Evolutionary conservation across 139 green algal species (phyloP).

Genomic region (Closterium sp.): DNA sequence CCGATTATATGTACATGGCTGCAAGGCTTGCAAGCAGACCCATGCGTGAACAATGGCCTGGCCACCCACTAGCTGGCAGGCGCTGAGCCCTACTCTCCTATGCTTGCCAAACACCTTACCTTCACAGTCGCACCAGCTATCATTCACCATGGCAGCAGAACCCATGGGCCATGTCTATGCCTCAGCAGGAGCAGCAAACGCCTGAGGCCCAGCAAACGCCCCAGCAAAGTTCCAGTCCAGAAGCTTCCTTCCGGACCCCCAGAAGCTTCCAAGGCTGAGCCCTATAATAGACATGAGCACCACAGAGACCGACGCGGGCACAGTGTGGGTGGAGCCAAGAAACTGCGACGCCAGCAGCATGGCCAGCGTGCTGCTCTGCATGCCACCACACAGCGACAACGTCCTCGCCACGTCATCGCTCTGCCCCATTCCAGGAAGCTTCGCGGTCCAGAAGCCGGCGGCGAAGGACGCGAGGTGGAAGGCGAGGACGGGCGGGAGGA

Average conservation of each 20-base stretch:
- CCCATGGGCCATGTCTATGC: too few species aligned
- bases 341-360: constrained; percentile 35
- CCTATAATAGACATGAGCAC: constrained; percentile 47
- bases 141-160: too few species aligned
- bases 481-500: constrained; percentile 29
- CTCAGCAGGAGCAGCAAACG: too few species aligned
- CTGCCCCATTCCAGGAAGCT: constrained; percentile 9
- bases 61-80: too few species aligned
- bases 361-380: constrained; percentile 48
- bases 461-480: constrained; percentile 21
- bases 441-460: neutral
- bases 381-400: constrained; percentile 18
- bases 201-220: too few species aligned
- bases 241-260: constrained; percentile 17
- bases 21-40: too few species aligned
- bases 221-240: neutral
- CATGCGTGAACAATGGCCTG: too few species aligned
- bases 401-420: constrained; percentile 24
- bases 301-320: constrained; percentile 32
- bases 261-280: constrained; percentile 22
- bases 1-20: too few species aligned
- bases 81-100: too few species aligned
- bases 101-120: too few species aligned
- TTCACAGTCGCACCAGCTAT: too few species aligned
- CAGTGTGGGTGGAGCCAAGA: constrained; percentile 5